Evolutionary conservation across 2,329 filamentous ascomycete genomes (phyloP).

Genomic region (Alternaria sp.): DNA sequence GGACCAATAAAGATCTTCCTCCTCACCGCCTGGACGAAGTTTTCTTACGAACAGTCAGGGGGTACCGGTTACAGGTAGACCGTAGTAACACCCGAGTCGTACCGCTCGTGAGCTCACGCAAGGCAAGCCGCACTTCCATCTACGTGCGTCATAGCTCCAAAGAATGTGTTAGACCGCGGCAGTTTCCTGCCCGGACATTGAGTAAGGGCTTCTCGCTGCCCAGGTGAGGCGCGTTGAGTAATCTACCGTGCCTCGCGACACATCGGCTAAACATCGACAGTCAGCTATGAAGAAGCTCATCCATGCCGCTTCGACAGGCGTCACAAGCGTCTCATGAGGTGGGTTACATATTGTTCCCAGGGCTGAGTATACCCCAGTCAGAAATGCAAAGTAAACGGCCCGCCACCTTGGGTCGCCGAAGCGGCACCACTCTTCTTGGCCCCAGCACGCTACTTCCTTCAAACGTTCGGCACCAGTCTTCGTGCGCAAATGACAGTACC

Average conservation of each 20-base stretch:
- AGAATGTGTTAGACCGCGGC: conserved; percentile 17
- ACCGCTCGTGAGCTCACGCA: conserved; percentile 23
- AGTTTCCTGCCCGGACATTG: conserved; percentile 17
- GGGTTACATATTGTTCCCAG: conserved; percentile 4
- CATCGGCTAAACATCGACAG: background rate
- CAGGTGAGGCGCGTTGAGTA: conserved; percentile 1
- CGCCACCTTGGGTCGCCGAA: conserved; percentile 32
- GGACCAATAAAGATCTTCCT: conserved; percentile 29
- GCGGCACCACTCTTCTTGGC: conserved; percentile 25
- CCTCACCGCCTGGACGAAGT: conserved; percentile 38
- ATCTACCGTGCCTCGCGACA: conserved; percentile 5
- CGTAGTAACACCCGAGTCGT: conserved; percentile 33
- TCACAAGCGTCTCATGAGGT: background rate
- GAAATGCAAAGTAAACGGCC: conserved; percentile 29
- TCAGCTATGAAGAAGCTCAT: background rate
- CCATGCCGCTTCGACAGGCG: background rate
- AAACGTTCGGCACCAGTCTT: conserved; percentile 25
- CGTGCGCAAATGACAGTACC: conserved; percentile 46
- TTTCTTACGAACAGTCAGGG: conserved; percentile 25
- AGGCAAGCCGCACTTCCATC: conserved; percentile 17
- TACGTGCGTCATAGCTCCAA: conserved; percentile 31
- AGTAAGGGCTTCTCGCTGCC: conserved; percentile 5
- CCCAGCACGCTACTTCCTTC: conserved; percentile 26
- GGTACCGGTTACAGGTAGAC: conserved; percentile 25
- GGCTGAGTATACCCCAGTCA: conserved; percentile 13